Base-by-base conservation (phyloP, 192 early-diverging fungal genomes). In the Gryganskiella cystojenkinii region DNA sequence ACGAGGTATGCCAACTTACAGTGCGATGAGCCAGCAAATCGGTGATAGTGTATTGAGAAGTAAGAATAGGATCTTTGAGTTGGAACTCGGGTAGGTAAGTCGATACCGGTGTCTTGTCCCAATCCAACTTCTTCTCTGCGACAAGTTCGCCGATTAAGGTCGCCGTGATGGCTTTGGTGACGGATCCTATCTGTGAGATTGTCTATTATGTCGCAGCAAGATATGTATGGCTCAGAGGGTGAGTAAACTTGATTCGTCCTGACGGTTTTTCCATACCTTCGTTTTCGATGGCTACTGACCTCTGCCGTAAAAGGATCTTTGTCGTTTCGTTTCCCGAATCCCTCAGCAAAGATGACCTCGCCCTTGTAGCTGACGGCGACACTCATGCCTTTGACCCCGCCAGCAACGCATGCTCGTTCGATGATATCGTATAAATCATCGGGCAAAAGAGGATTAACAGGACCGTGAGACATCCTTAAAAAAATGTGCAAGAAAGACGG, bases 81-180 rank as follows among this genome's bases (percentile, higher is more conserved):
- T 67, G 19, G 8, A 67, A 67, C 44, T 67, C 65, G 14, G 56
- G 65, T 4, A 67, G 65, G 22, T 67, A 67, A 4, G 55, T 47
- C 9, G 27, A 34, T n/a, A 67, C 55, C 7, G 65, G 22, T 3
- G 55, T 67, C 33, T 17, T 56, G 56, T 67, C 55, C 65, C 65
- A 67, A 45, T 67, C 55, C 15, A 58, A 24, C 46, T 67, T 58
- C 34, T 43, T 53, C 6, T 67, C 56, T 6, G 65, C 65, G 1
- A 67, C 55, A 30, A 67, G 20, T n/a, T 67, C 65, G 14, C 65
- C 65, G 15, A 67, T 56, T 1, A 53, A 53, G 0, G 65, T 54
- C 1, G 65, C 53, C 1, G 65, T 67, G 17, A 67, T 57, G 14
- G 65, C 65, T 24, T 67, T 67, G 25, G 65, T 57, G 14, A 67